phyloP scores from a whole-genome alignment of 805 yeast genomes.

The Candida schatavii region DNA sequence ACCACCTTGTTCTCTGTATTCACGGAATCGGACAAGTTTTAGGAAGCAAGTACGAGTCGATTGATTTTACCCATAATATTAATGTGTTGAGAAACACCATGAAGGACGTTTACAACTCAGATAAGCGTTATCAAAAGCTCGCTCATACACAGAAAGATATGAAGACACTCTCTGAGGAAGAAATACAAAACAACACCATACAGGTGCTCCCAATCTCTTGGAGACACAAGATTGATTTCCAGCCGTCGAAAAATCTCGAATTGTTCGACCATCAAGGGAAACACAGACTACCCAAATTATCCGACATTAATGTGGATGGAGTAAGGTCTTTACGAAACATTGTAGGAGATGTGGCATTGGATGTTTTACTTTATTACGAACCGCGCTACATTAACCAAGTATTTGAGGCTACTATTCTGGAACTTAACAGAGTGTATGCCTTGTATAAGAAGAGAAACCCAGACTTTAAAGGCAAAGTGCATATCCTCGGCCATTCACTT shows the following conservation, averaged over 20 bases:
- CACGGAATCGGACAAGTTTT: conserved; percentile 95
- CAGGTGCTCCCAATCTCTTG: conserved; percentile 91
- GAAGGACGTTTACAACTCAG: conserved; percentile 46
- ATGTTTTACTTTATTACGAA: conserved; percentile 77
- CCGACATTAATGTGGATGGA: conserved; percentile 74
- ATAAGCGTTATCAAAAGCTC: conserved; percentile 35
- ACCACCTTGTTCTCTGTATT: conserved; percentile 76
- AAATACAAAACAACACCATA: conserved; percentile 49
- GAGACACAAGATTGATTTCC: conserved; percentile 76
- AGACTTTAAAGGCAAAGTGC: conserved; percentile 72
- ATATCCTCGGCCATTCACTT: conserved; percentile 85
- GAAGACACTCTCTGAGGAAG: conserved; percentile 16
- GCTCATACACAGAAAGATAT: conserved; percentile 32
- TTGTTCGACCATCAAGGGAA: conserved; percentile 36
- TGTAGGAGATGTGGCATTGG: conserved; percentile 84
- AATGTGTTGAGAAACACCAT: conserved; percentile 61
- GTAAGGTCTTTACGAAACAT: conserved; percentile 72
- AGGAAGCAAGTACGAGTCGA: conserved; percentile 72
- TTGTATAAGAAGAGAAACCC: conserved; percentile 65
- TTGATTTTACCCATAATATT: conserved; percentile 84
- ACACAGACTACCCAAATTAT: conserved; percentile 55
- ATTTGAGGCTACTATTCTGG: conserved; percentile 54
- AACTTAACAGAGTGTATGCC: conserved; percentile 61
- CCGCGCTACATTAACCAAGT: conserved; percentile 64
- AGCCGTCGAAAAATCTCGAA: conserved; percentile 42